Evolutionary conservation across 2,329 filamentous ascomycete genomes (phyloP).

Genomic region (Claviceps sorghi): DNA sequence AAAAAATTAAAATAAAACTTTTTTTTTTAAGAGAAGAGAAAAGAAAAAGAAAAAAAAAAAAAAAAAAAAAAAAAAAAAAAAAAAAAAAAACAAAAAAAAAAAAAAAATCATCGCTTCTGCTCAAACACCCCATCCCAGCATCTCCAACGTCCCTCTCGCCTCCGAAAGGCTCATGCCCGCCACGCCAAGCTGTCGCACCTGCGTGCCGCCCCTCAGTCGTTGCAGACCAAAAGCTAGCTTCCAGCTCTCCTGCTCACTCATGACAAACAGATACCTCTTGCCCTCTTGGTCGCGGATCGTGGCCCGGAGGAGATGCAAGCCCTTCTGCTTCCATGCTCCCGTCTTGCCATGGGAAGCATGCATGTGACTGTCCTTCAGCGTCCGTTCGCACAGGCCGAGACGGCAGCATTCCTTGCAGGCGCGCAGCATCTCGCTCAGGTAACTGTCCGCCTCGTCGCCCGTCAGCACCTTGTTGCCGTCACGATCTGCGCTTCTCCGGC

Average conservation of each 20-base stretch:
- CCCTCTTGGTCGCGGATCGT: conserved; percentile 51
- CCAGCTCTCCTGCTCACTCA: conserved; percentile 52
- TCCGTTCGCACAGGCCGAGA: conserved; percentile 33
- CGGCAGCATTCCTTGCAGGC: conserved; percentile 52
- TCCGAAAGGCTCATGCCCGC: conserved; percentile 40
- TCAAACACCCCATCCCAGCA: conserved; percentile 36
- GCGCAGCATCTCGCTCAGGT: conserved; percentile 45
- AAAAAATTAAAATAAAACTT: too few species aligned
- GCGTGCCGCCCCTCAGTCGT: conserved; percentile 43
- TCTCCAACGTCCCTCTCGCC: conserved; percentile 39
- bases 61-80: not conserved
- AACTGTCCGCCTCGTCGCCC: conserved; percentile 52
- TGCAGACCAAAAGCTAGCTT: conserved; percentile 50
- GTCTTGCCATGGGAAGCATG: conserved; percentile 27
- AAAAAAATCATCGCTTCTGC: not conserved
- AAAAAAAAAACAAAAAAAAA: too few species aligned
- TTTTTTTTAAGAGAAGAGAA: not conserved
- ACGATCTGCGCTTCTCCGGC: conserved; percentile 32
- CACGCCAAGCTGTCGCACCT: conserved; percentile 44
- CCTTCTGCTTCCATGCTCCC: conserved; percentile 39
- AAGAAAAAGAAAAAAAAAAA: not conserved
- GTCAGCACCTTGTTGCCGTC: conserved; percentile 37
- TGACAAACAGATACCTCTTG: conserved; percentile 50
- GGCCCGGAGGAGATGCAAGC: conserved; percentile 48
- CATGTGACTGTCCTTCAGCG: conserved; percentile 28